phyloP scores from a whole-genome alignment of 768 basidiomycete genomes.

The Chlorophyllum brunneum region DNA sequence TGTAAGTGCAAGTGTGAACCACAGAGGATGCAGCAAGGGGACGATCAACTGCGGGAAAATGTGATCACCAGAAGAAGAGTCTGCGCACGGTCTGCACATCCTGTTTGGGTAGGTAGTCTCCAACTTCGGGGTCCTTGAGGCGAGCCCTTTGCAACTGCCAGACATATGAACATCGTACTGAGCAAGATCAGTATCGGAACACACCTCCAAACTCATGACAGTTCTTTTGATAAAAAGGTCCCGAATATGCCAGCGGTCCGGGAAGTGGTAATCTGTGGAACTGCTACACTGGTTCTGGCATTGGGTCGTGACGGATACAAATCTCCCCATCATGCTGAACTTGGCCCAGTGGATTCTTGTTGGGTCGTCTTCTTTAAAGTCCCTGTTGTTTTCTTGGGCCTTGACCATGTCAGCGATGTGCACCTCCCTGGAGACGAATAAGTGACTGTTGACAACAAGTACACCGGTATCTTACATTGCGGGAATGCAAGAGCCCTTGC shows the following conservation, averaged over 20 bases:
- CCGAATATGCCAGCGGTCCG: conserved; percentile 49
- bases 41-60: conserved; percentile 4
- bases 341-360: conserved; percentile 92
- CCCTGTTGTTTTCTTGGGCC: conserved; percentile 80
- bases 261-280: conserved; percentile 56
- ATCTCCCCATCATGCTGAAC: conserved; percentile 88
- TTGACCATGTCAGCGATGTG: conserved; percentile 88
- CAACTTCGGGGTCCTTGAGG: conserved; percentile 47
- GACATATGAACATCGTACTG: conserved; percentile 1
- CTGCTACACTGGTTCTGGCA: conserved; percentile 75
- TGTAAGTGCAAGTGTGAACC: not conserved
- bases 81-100: conserved; percentile 47
- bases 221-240: conserved; percentile 51
- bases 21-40: not conserved
- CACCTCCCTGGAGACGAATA: conserved; percentile 66
- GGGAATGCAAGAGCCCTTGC: conserved; percentile 85
- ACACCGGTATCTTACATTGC: conserved; percentile 52
- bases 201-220: conserved; percentile 71
- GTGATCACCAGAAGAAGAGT: conserved; percentile 41
- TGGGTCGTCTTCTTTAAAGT: conserved; percentile 61
- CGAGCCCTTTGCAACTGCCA: conserved; percentile 63
- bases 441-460: not conserved
- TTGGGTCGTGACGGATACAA: conserved; percentile 71
- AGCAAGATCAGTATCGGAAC: not conserved
- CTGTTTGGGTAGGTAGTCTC: conserved; percentile 28